phyloP scores from a whole-genome alignment of 441 rosid species.

The Syzygium malaccense region DNA sequence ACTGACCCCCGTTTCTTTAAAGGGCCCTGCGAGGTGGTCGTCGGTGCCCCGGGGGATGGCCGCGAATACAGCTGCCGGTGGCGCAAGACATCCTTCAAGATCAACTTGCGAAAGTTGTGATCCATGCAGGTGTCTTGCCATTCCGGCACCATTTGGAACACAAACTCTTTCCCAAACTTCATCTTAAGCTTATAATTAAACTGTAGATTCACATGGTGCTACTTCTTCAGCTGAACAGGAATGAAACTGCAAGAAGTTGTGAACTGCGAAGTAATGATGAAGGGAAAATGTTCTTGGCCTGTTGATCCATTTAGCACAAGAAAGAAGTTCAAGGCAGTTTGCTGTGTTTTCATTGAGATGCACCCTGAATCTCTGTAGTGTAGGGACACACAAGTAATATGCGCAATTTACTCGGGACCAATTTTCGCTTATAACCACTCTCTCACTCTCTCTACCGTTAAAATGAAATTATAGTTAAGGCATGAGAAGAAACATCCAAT shows the following conservation, averaged over 20 bases:
- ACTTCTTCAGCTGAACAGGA: neutral
- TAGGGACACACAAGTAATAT: no score
- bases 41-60: conserved; percentile 2
- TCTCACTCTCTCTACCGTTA: no score
- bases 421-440: no score
- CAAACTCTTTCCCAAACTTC: conserved; percentile 40
- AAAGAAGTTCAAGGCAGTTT: no score
- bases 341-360: no score
- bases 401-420: no score
- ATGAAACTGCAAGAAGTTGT: neutral
- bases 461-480: no score
- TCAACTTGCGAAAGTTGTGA: conserved; percentile 34
- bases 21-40: neutral
- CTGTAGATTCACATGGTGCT: neutral
- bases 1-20: conserved; percentile 41
- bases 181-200: neutral
- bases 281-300: neutral
- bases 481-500: no score
- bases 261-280: neutral
- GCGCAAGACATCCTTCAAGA: conserved; percentile 37
- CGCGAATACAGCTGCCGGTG: conserved; percentile 6
- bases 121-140: conserved; percentile 74
- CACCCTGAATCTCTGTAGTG: no score
- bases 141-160: conserved; percentile 54
- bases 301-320: no score